A percentile compares a stretch with the other conserved stretches of the same genome.
These are phyloP conservation scores for Blastomyces gilchristii DNA, from an alignment of 2,329 filamentous ascomycete genomes.

Conservation along the genomic window DNA sequence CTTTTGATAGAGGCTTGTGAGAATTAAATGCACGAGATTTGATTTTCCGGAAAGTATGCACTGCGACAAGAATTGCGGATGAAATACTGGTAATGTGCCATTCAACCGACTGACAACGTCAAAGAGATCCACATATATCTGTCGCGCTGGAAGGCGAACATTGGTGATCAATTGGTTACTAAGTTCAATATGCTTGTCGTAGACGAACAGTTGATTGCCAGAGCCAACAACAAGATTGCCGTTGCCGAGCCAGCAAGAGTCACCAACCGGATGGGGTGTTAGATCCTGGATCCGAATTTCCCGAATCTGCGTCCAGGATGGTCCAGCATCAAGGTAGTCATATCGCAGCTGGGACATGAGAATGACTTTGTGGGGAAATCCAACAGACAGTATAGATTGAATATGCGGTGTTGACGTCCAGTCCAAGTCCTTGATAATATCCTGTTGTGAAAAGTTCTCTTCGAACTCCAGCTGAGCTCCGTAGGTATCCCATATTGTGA, in stretches of 20 bases:
- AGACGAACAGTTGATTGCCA: conserved; percentile 82
- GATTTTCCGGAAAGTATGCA: conserved; percentile 74
- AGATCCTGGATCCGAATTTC: conserved; percentile 72
- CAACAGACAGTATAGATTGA: conserved; percentile 83
- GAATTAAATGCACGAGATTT: conserved; percentile 57
- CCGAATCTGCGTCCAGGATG: conserved; percentile 78
- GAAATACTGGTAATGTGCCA: conserved; percentile 77
- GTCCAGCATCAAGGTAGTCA: conserved; percentile 77
- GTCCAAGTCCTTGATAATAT: conserved; percentile 75
- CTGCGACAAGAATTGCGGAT: conserved; percentile 82
- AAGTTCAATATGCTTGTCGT: conserved; percentile 63
- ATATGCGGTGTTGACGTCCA: conserved; percentile 88
- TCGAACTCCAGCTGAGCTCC: conserved; percentile 73
- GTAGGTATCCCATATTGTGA: conserved; percentile 87
- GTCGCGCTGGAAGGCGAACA: conserved; percentile 40
- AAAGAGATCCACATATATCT: conserved; percentile 58
- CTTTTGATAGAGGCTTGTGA: conserved; percentile 61
- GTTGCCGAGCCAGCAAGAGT: conserved; percentile 81
- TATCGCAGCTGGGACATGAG: conserved; percentile 81
- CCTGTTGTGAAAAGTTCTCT: conserved; percentile 60
- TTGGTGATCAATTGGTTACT: conserved; percentile 50
- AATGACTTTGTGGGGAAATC: conserved; percentile 75
- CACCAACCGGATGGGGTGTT: conserved; percentile 82
- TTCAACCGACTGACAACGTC: conserved; percentile 75
- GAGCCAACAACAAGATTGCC: conserved; percentile 79